A percentile compares a stretch with the other conserved stretches of the same genome.
Conservation (phyloP, 805 yeast genomes). For the Kodamaea neixiangensis region DNA sequence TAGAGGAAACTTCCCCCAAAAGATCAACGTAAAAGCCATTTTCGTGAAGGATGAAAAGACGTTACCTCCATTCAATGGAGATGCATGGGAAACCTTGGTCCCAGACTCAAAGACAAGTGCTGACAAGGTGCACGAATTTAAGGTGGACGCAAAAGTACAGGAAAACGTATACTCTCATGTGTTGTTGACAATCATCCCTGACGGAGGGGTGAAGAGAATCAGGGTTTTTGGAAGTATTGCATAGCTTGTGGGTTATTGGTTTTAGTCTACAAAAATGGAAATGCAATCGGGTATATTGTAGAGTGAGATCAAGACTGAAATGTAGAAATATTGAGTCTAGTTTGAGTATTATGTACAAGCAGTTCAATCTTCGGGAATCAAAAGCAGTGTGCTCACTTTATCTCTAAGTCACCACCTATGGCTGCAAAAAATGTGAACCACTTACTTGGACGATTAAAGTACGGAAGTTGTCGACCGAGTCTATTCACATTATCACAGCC, state of each 20-base stretch:
- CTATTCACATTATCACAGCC: too few species aligned
- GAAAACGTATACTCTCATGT: conserved; percentile 60
- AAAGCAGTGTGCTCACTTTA: too few species aligned
- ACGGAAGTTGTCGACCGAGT: too few species aligned
- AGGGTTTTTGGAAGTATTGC: conserved; percentile 70
- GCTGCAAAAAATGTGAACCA: too few species aligned
- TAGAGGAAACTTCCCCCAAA: conserved; percentile 93
- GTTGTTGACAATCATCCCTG: conserved; percentile 83
- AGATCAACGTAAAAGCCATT: conserved; percentile 66
- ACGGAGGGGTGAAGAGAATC: conserved; percentile 93
- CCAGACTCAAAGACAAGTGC: conserved; percentile 75
- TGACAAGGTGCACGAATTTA: conserved; percentile 72
- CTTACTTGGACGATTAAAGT: too few species aligned
- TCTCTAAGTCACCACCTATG: too few species aligned
- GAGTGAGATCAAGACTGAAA: too few species aligned
- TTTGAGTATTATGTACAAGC: too few species aligned
- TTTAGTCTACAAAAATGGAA: neutral
- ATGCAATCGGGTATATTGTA: neutral
- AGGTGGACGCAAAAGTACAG: conserved; percentile 21
- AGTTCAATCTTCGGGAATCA: too few species aligned
- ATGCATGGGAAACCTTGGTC: conserved; percentile 66
- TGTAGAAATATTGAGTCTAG: too few species aligned
- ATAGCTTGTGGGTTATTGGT: neutral
- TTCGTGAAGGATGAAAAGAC: conserved; percentile 27
- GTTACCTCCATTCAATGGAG: conserved; percentile 44